Base-by-base conservation (phyloP, 176 grass and related monocot genomes). In the Metroxylon sagu region DNA sequence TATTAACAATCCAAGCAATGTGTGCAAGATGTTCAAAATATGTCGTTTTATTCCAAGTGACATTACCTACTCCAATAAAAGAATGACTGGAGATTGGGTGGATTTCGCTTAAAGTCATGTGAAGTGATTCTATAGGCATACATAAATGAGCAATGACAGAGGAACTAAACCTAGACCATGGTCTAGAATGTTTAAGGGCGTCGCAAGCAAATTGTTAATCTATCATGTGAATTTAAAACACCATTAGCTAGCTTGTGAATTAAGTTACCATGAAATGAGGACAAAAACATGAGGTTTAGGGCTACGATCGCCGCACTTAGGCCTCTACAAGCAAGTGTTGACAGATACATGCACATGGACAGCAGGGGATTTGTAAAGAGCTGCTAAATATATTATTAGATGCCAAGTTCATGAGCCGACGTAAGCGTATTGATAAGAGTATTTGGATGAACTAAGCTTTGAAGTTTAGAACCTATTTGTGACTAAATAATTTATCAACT, bases 81-180 rank as follows among this genome's bases (percentile, higher is more conserved):
- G 76, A 88, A 74, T 52, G 35, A 79, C 72, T 80, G 74, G 75
- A 88, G 83, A 87, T 97, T 64, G 87, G 81, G 83, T 97, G 81
- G 80, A 96, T 90, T 96, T 96, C 78, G 90, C 92, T 78, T 96
- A 90, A 96, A 96, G 87, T 85, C 81, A 85, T 88, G 86, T 76
- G 83, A 88, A 85, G 83, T 85, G 81, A 88, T 90, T 91, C 83
- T 75, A 77, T 66, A 57, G 56, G 15, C 69, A 83, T 89, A 82
- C 52, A 77, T 77, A 74, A 82, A 57, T 83, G 64, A 63, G 19
- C 54, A 78, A 76, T 63, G 60, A 54, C 74, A 74, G 66, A 49
- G 77, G 53, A 79, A 90, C 82, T 79, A 63, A 88, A 87, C 85
- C 75, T 88, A 76, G 61, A 64, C 54, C 29, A 73, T 79, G 76